Evolutionary conservation across 257 asterid genomes (phyloP).

Genomic region (Penstemon davidsonii): DNA sequence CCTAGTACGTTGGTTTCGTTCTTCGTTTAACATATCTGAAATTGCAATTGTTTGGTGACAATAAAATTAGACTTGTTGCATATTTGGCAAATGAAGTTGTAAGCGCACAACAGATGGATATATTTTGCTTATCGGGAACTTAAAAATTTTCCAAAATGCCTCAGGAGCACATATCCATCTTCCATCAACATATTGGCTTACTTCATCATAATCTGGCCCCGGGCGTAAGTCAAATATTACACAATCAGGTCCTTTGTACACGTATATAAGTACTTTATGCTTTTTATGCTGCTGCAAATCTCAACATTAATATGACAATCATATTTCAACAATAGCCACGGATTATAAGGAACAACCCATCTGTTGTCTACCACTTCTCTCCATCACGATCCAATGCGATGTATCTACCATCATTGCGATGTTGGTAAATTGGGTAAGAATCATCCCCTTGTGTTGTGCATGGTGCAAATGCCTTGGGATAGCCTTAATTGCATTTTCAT

Average conservation of each 20-base stretch:
- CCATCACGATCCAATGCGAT: not conserved
- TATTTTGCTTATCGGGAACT: not conserved
- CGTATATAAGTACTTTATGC: constrained; percentile 9
- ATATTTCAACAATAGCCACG: not conserved
- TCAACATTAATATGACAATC: constrained; percentile 5
- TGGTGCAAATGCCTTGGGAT: not conserved
- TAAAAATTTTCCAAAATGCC: not conserved
- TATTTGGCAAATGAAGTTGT: not conserved
- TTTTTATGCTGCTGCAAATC: not conserved
- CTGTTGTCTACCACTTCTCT: not conserved
- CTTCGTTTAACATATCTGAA: not conserved
- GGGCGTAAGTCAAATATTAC: too few species aligned
- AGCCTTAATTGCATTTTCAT: not conserved
- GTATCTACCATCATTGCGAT: not conserved
- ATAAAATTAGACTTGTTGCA: not conserved
- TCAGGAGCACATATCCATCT: not conserved
- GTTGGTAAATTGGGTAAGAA: not conserved
- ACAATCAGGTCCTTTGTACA: not conserved
- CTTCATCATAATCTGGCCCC: not conserved
- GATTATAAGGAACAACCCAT: not conserved
- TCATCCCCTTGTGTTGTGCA: not conserved
- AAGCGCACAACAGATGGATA: not conserved
- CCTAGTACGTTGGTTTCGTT: not conserved
- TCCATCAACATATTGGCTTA: not conserved
- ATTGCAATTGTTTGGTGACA: not conserved